Evolutionary conservation across 2,329 filamentous ascomycete species (phyloP).

Genomic region (Exophiala spinifera): DNA sequence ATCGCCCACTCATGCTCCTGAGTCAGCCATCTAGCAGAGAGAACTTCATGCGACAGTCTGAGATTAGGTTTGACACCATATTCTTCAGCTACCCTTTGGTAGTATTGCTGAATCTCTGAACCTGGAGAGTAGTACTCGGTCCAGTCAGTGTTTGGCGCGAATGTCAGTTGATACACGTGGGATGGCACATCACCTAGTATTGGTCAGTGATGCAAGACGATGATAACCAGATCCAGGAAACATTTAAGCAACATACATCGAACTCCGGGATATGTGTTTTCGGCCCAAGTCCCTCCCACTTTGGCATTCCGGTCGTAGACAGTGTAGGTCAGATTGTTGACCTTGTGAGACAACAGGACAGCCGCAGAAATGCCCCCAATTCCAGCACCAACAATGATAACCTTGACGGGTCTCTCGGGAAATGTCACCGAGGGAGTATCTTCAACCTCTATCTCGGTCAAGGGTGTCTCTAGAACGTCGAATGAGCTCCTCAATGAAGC

Average conservation of each 20-base stretch:
- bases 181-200: constrained; percentile 38
- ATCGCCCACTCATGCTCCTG: no score
- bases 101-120: constrained; percentile 22
- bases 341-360: not conserved
- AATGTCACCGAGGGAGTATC: no score
- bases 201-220: no score
- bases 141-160: constrained; percentile 41
- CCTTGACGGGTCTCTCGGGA: not conserved
- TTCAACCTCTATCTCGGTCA: no score
- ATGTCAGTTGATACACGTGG: constrained; percentile 51
- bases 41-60: no score
- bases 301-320: not conserved
- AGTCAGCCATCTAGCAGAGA: no score
- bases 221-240: no score
- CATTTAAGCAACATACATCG: constrained; percentile 26
- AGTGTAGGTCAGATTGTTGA: not conserved
- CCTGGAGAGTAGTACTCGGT: constrained; percentile 21
- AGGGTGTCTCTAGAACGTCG: no score
- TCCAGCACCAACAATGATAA: not conserved
- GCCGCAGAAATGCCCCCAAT: not conserved
- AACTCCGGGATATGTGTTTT: constrained; percentile 1
- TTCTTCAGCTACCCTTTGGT: not conserved
- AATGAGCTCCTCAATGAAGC: no score
- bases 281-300: not conserved
- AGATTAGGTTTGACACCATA: constrained; percentile 10